phyloP scores from a whole-genome alignment of 2,329 filamentous ascomycete species.

The Stagonosporopsis tanaceti region DNA sequence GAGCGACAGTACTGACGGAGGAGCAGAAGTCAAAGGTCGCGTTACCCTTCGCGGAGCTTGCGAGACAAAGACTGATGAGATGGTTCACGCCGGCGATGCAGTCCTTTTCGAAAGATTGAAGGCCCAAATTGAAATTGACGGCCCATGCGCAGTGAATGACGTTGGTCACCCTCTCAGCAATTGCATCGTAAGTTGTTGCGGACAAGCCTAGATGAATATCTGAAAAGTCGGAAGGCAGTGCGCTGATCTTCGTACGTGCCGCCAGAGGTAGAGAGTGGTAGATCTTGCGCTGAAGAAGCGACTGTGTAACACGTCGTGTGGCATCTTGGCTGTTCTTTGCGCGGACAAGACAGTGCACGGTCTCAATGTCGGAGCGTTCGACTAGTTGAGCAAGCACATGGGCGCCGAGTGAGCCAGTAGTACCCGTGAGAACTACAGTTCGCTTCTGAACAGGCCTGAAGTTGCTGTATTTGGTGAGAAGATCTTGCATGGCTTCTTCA shows the following conservation, averaged over 20 bases:
- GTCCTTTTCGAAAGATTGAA: slow-evolving; percentile 60
- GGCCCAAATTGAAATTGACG: slow-evolving; percentile 64
- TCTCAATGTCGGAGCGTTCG: slow-evolving; percentile 38
- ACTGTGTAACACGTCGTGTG: slow-evolving; percentile 46
- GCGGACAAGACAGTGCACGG: slow-evolving; percentile 63
- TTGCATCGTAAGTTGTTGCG: slow-evolving; percentile 20
- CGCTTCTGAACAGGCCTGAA: slow-evolving; percentile 40
- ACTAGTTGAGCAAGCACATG: slow-evolving; percentile 60
- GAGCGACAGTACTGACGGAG: slow-evolving; percentile 54
- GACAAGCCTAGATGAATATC: slow-evolving; percentile 52
- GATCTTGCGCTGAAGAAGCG: slow-evolving; percentile 49
- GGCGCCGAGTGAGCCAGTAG: slow-evolving; percentile 71
- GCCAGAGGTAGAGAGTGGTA: slow-evolving; percentile 37
- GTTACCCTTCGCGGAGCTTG: slow-evolving; percentile 41
- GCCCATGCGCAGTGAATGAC: slow-evolving; percentile 64
- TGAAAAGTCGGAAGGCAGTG: slow-evolving; percentile 52
- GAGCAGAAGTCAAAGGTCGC: slow-evolving; percentile 57
- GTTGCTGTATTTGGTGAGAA: slow-evolving; percentile 56
- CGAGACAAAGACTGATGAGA: slow-evolving; percentile 52
- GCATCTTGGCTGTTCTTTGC: slow-evolving; percentile 49
- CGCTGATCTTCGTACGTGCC: slow-evolving; percentile 41
- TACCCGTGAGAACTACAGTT: slow-evolving; percentile 63
- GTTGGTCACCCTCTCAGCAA: slow-evolving; percentile 42
- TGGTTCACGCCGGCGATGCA: slow-evolving; percentile 56
- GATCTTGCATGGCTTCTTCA: slow-evolving; percentile 54